A percentile compares a stretch with the other conserved stretches of the same genome.
phyloP scores from a whole-genome alignment of 2,329 filamentous ascomycete species.

The Claviceps humidiphila region DNA sequence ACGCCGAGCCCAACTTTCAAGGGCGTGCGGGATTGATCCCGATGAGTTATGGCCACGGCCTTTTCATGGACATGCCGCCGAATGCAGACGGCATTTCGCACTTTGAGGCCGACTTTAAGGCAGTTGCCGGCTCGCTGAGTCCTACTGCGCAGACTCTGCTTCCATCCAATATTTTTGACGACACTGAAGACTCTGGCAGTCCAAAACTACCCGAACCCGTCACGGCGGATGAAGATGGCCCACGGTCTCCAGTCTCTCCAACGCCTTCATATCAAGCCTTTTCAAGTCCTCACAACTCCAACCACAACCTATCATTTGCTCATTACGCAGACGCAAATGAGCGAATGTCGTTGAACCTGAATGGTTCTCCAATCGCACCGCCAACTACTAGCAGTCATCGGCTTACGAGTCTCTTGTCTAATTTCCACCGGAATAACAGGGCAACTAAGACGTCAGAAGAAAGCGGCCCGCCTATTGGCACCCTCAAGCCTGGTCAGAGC shows the following conservation, averaged over 20 bases:
- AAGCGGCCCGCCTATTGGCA: conserved; percentile 49
- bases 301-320: conserved; percentile 43
- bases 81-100: conserved; percentile 28
- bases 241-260: conserved; percentile 50
- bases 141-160: conserved; percentile 63
- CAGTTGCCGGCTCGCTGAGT: conserved; percentile 57
- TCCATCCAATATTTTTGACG: conserved; percentile 53
- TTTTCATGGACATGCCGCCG: conserved; percentile 36
- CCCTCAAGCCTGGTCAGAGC: conserved; percentile 57
- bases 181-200: conserved; percentile 35
- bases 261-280: conserved; percentile 41
- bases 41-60: conserved; percentile 37
- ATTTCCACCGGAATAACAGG: conserved; percentile 46
- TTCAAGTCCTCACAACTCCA: conserved; percentile 49
- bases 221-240: conserved; percentile 24
- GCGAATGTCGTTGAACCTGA: conserved; percentile 24
- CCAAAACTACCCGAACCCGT: conserved; percentile 22
- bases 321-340: conserved; percentile 35
- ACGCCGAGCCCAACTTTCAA: conserved; percentile 28
- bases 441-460: conserved; percentile 38
- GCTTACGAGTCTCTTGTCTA: conserved; percentile 42
- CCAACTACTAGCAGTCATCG: conserved; percentile 17
- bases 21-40: conserved; percentile 41
- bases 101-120: conserved; percentile 49
- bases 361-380: conserved; percentile 26